Conservation (phyloP, 129 eudicot genomes). For the Arctium lappa region DNA sequence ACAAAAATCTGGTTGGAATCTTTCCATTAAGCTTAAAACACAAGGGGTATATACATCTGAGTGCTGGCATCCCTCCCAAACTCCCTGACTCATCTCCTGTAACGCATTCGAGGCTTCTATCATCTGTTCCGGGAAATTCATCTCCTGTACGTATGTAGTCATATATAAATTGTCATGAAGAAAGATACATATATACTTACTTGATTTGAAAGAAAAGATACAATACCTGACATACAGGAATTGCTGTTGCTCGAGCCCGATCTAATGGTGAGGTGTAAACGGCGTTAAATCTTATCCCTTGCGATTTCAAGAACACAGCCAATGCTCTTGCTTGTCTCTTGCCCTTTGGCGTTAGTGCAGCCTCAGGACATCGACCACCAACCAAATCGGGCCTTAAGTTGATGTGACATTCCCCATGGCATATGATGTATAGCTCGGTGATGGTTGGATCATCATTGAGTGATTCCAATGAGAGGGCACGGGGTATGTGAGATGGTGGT, state of each 20-base stretch:
- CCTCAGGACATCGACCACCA: constrained; percentile 64
- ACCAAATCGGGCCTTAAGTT: constrained; percentile 77
- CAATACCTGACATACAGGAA: constrained; percentile 65
- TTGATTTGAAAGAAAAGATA: no score
- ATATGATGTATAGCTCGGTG: constrained; percentile 60
- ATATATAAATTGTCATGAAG: not conserved
- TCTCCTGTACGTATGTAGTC: constrained; percentile 40
- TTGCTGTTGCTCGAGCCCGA: constrained; percentile 68
- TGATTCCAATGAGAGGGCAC: constrained; percentile 32
- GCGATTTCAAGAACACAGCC: constrained; percentile 76
- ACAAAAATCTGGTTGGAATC: constrained; percentile 74
- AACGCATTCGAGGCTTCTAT: constrained; percentile 63
- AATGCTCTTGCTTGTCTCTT: constrained; percentile 79
- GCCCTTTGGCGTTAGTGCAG: constrained; percentile 65
- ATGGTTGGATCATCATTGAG: constrained; percentile 39
- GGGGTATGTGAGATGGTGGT: constrained; percentile 44
- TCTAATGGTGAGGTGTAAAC: constrained; percentile 77
- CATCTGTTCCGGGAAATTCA: constrained; percentile 54
- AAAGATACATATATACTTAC: not conserved
- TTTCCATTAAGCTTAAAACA: constrained; percentile 50
- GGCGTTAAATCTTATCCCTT: constrained; percentile 59
- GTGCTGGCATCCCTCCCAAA: constrained; percentile 75
- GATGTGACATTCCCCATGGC: constrained; percentile 79
- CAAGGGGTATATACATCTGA: constrained; percentile 67
- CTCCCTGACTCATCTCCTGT: constrained; percentile 71